Conservation (phyloP, 2,329 filamentous ascomycete genomes). For the Aspergillus pseudoterreus region DNA sequence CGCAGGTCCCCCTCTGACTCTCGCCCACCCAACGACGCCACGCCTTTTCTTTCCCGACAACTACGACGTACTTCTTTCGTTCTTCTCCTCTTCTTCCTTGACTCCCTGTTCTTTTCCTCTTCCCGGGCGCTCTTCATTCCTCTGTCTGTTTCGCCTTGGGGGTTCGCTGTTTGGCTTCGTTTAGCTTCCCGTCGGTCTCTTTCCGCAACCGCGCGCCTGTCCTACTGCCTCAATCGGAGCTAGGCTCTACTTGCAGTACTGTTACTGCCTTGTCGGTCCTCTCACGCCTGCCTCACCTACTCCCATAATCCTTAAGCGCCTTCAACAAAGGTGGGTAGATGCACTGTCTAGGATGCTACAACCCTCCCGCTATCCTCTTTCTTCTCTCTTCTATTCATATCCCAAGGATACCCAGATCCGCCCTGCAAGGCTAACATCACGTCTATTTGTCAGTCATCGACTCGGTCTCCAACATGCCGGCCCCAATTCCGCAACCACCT, state of each 20-base stretch:
- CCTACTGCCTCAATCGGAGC: conserved; percentile 1
- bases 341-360: neutral
- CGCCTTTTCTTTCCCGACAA: conserved; percentile 12
- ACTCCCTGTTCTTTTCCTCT: conserved; percentile 1
- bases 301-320: neutral
- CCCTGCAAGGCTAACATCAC: conserved; percentile 1
- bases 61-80: neutral
- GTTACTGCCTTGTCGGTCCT: neutral
- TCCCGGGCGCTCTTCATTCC: neutral
- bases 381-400: neutral
- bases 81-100: neutral
- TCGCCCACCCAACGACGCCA: conserved; percentile 14
- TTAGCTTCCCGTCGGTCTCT: neutral
- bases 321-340: no score
- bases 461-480: conserved; percentile 24
- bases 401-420: neutral
- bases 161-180: neutral
- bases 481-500: conserved; percentile 43
- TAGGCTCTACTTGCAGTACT: conserved; percentile 1
- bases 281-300: neutral
- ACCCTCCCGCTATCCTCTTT: neutral
- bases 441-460: neutral
- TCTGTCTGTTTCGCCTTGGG: neutral
- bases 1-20: conserved; percentile 9
- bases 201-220: conserved; percentile 6